These are phyloP conservation scores for Colletotrichum siamense DNA, from an alignment of 2,329 filamentous ascomycete species.

Conservation along the genomic window DNA sequence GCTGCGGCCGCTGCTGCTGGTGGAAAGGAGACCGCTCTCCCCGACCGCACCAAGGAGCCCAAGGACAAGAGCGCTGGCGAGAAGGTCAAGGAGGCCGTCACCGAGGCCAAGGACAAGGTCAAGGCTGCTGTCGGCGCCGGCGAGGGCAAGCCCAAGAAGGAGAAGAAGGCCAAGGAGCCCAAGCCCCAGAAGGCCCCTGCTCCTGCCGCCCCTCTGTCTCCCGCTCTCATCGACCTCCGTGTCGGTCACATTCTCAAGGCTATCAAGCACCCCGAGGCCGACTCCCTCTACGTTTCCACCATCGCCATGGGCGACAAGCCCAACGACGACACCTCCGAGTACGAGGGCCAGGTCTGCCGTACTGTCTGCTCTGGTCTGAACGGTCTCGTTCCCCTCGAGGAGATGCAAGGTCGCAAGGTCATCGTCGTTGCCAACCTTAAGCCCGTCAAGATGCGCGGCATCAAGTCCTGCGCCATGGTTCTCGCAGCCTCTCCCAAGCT, in stretches of 20 bases:
- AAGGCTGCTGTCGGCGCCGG: slow-evolving; percentile 43
- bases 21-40: slow-evolving; percentile 51
- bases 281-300: slow-evolving; percentile 93
- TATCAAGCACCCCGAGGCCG: slow-evolving; percentile 93
- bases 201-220: slow-evolving; percentile 78
- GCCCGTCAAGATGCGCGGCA: slow-evolving; percentile 97
- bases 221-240: slow-evolving; percentile 88
- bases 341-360: slow-evolving; percentile 88
- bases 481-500: slow-evolving; percentile 88
- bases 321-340: slow-evolving; percentile 88
- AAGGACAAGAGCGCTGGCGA: slow-evolving; percentile 63
- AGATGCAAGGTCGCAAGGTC: slow-evolving; percentile 97
- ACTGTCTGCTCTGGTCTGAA: slow-evolving; percentile 98
- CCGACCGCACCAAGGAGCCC: slow-evolving; percentile 67
- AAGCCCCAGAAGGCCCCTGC: slow-evolving; percentile 74
- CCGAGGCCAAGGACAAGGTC: slow-evolving; percentile 53
- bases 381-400: slow-evolving; percentile 87
- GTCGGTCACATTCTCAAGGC: slow-evolving; percentile 98
- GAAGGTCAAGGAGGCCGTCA: slow-evolving; percentile 51
- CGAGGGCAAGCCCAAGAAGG: slow-evolving; percentile 68
- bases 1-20: slow-evolving; percentile 61
- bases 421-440: slow-evolving; percentile 97
- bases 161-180: slow-evolving; percentile 89
- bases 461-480: slow-evolving; percentile 84
- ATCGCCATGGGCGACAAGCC: slow-evolving; percentile 91